These are phyloP conservation scores for Colletotrichum musicola DNA, from an alignment of 2,329 filamentous ascomycete genomes.

Conservation along the genomic window DNA sequence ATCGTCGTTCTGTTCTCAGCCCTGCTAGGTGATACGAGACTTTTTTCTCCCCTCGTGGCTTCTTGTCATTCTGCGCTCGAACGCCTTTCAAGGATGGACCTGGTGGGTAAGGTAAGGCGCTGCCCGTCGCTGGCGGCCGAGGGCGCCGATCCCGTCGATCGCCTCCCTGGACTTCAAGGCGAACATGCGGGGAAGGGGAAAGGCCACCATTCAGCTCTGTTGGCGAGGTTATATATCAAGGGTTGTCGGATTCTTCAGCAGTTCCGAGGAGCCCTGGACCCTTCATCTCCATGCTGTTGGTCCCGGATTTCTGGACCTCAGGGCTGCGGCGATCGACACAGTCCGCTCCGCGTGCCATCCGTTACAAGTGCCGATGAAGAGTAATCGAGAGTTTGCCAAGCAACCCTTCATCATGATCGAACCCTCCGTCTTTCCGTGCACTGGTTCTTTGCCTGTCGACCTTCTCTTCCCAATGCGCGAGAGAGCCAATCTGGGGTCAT, in stretches of 20 bases:
- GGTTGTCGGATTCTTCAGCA: conserved; percentile 27
- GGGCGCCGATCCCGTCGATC: conserved; percentile 32
- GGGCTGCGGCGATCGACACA: conserved; percentile 31
- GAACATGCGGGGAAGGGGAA: conserved; percentile 23
- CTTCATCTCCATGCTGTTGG: conserved; percentile 22
- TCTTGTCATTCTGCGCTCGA: neutral
- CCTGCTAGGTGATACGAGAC: conserved; percentile 11
- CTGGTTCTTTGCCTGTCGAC: too few relatives aligned
- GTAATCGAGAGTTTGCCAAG: neutral
- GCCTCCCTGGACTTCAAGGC: conserved; percentile 22
- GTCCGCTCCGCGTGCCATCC: conserved; percentile 1
- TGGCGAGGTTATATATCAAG: conserved; percentile 21
- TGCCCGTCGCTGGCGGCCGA: conserved; percentile 12
- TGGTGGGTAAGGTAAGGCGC: conserved; percentile 35
- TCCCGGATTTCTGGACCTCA: conserved; percentile 28
- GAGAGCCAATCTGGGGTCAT: too few relatives aligned
- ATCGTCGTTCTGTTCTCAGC: neutral
- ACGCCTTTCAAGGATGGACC: conserved; percentile 29
- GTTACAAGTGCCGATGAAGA: conserved; percentile 26
- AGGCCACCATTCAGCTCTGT: conserved; percentile 7
- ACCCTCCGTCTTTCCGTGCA: neutral
- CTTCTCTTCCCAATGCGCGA: too few relatives aligned
- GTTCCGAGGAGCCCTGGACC: conserved; percentile 30
- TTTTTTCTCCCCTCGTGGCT: conserved; percentile 29
- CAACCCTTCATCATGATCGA: neutral